Conservation (phyloP, 495 filamentous ascomycete genomes). For the Aspergillus nidulans region DNA sequence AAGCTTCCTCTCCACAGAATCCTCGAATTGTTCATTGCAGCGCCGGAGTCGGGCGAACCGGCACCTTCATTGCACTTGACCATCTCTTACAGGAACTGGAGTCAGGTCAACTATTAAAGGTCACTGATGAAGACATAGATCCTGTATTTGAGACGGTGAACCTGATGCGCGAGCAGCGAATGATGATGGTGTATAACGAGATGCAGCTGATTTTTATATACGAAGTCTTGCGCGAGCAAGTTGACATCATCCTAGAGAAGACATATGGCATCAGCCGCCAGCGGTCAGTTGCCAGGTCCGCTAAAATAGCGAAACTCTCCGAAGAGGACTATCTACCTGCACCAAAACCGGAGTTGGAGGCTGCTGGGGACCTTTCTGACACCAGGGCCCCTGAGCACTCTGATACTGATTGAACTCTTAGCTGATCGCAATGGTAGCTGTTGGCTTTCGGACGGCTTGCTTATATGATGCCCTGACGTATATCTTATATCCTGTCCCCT, state of each 20-base stretch:
- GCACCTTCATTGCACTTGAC: constrained; percentile 94
- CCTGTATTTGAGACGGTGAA: constrained; percentile 73
- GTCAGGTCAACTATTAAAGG: constrained; percentile 58
- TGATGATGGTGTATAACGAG: constrained; percentile 94
- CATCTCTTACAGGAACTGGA: constrained; percentile 79
- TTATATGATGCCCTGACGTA: constrained; percentile 12
- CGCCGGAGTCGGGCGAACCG: constrained; percentile 89
- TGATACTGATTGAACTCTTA: constrained; percentile 30
- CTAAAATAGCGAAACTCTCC: constrained; percentile 40
- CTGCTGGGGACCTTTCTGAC: constrained; percentile 21
- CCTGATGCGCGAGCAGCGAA: constrained; percentile 77
- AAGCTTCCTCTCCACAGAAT: constrained; percentile 62
- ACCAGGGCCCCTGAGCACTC: constrained; percentile 30
- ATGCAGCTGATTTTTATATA: constrained; percentile 87
- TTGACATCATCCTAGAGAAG: constrained; percentile 50
- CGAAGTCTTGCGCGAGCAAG: constrained; percentile 72
- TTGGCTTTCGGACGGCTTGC: not conserved
- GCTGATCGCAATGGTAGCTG: not conserved
- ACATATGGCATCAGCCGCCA: constrained; percentile 17
- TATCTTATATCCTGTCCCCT: constrained; percentile 7
- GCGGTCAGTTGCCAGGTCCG: constrained; percentile 31
- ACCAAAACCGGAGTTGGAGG: constrained; percentile 39
- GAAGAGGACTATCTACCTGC: constrained; percentile 30
- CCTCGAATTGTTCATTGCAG: constrained; percentile 91
- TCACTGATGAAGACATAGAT: constrained; percentile 44